Evolutionary conservation across 2,329 filamentous ascomycete species (phyloP).

Genomic region (Sporothrix pallida): DNA sequence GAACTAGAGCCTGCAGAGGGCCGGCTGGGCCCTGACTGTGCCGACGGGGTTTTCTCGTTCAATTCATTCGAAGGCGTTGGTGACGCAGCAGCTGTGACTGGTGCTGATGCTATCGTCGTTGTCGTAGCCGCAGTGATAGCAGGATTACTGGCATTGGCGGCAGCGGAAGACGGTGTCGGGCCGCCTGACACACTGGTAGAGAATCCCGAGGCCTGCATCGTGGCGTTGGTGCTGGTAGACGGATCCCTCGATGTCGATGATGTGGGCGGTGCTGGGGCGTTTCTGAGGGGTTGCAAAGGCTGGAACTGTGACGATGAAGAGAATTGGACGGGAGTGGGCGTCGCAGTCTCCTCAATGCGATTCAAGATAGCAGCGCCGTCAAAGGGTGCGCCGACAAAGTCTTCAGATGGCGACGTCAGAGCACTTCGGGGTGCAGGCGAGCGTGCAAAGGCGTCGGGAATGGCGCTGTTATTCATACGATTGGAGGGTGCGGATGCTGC

Average conservation of each 20-base stretch:
- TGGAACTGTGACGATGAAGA: slow-evolving; percentile 19
- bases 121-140: slow-evolving; percentile 26
- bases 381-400: slow-evolving; percentile 69
- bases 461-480: slow-evolving; percentile 37
- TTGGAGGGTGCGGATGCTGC: slow-evolving; percentile 30
- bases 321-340: slow-evolving; percentile 44
- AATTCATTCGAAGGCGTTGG: slow-evolving; percentile 46
- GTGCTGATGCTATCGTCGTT: slow-evolving; percentile 31
- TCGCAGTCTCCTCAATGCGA: slow-evolving; percentile 62
- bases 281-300: slow-evolving; percentile 41
- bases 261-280: slow-evolving; percentile 59
- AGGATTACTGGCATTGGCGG: slow-evolving; percentile 36
- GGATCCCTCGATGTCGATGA: slow-evolving; percentile 52
- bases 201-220: slow-evolving; percentile 72
- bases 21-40: slow-evolving; percentile 39
- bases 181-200: slow-evolving; percentile 44
- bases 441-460: slow-evolving; percentile 40
- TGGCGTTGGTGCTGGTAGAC: slow-evolving; percentile 54
- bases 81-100: slow-evolving; percentile 34
- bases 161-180: background rate
- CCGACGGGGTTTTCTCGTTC: slow-evolving; percentile 52
- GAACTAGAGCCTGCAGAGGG: slow-evolving; percentile 37
- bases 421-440: slow-evolving; percentile 45
- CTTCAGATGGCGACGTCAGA: slow-evolving; percentile 59
- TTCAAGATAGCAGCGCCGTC: slow-evolving; percentile 67